Evolutionary conservation across 1,284 basidiomycete genomes (phyloP).

Genomic region (Thecaphora frezii): DNA sequence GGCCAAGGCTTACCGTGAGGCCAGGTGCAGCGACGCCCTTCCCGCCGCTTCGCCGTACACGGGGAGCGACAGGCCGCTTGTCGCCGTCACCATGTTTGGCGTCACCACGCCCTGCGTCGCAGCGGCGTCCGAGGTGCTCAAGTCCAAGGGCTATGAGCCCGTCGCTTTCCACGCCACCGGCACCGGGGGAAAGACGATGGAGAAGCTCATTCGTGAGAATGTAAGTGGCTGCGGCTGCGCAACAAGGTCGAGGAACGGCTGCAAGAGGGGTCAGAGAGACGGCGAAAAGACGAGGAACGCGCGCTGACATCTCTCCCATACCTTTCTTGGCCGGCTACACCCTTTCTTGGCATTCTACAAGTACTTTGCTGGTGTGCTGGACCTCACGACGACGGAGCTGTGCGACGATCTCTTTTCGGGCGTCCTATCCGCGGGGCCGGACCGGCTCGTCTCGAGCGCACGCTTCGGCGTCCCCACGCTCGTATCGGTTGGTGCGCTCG

Average conservation of each 20-base stretch:
- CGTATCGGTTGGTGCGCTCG: conserved; percentile 27
- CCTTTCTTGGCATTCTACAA: no score
- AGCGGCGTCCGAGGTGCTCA: conserved; percentile 20
- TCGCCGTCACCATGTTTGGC: conserved; percentile 34
- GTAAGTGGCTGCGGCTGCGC: no score
- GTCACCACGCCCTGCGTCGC: conserved; percentile 25
- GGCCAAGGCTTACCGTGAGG: conserved; percentile 10
- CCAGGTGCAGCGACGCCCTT: neutral
- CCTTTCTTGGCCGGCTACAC: no score
- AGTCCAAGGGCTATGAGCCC: conserved; percentile 18
- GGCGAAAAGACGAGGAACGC: no score
- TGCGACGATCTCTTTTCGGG: conserved; percentile 26
- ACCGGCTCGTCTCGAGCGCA: conserved; percentile 24
- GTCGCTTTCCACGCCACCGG: conserved; percentile 35
- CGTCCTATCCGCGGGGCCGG: conserved; percentile 22
- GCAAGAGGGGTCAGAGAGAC: no score
- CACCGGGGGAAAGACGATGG: conserved; percentile 28
- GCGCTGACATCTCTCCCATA: no score
- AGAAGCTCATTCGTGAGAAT: conserved; percentile 19
- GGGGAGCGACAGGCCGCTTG: conserved; percentile 14
- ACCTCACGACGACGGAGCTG: conserved; percentile 33
- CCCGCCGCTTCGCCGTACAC: neutral
- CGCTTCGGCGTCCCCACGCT: conserved; percentile 13
- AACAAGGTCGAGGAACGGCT: no score
- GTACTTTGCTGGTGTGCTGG: conserved; percentile 25